Evolutionary conservation across 108 stramenopile species (phyloP).

Genomic region (Bacterosira constricta): DNA sequence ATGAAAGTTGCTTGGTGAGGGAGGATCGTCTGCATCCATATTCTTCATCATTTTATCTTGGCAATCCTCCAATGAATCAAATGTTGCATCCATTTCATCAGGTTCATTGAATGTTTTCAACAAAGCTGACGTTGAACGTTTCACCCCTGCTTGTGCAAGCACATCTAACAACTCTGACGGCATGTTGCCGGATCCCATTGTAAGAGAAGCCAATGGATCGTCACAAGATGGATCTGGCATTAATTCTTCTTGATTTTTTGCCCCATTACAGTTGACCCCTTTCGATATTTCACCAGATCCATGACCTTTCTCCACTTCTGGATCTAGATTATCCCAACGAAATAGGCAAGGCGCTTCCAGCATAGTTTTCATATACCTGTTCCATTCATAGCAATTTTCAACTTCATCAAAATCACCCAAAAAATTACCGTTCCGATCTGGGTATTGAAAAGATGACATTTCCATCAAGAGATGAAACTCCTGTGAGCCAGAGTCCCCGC

Average conservation of each 20-base stretch:
- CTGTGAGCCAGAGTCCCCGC: slow-evolving; percentile 8
- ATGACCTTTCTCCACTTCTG: slow-evolving; percentile 3
- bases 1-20: not conserved
- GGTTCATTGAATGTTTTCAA: slow-evolving; percentile 36
- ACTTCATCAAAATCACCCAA: slow-evolving; percentile 1
- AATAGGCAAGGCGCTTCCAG: slow-evolving; percentile 11
- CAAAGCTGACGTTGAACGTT: slow-evolving; percentile 30
- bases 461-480: slow-evolving; percentile 28
- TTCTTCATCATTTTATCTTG: not conserved
- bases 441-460: slow-evolving; percentile 20
- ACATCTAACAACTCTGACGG: slow-evolving; percentile 34
- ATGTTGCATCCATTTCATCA: slow-evolving; percentile 22
- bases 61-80: slow-evolving; percentile 6
- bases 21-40: not conserved
- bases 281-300: not conserved
- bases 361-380: not conserved
- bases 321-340: slow-evolving; percentile 29
- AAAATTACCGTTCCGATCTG: not conserved
- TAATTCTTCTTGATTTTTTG: too few species aligned
- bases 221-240: too few species aligned
- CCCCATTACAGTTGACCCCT: not conserved
- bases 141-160: slow-evolving; percentile 36
- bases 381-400: slow-evolving; percentile 2
- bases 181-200: not conserved
- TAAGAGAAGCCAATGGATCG: not conserved